Evolutionary conservation across 306 rosid species (phyloP).

Genomic region (Inga oerstediana): DNA sequence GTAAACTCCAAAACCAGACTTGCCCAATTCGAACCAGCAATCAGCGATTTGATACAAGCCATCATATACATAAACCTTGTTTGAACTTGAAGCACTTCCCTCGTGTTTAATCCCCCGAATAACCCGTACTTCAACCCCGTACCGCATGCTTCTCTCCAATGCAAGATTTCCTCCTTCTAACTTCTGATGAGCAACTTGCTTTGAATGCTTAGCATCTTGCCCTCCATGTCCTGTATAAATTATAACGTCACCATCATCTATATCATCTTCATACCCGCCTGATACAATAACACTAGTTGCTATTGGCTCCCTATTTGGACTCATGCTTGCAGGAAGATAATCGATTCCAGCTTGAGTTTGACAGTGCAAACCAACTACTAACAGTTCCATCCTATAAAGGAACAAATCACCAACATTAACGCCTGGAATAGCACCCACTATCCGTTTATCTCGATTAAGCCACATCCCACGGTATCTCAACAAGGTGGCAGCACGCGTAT

Average conservation of each 20-base stretch:
- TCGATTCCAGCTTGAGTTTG: conserved; percentile 95
- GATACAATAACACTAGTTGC: conserved; percentile 93
- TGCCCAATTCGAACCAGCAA: conserved; percentile 90
- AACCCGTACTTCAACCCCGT: conserved; percentile 87
- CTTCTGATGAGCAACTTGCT: conserved; percentile 76
- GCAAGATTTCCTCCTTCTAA: conserved; percentile 90
- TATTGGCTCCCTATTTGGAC: conserved; percentile 83
- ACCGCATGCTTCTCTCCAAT: conserved; percentile 88
- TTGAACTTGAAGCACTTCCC: conserved; percentile 50
- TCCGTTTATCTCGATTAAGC: conserved; percentile 84
- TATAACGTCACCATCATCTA: conserved; percentile 77
- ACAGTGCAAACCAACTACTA: conserved; percentile 82
- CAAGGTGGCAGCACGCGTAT: conserved; percentile 60
- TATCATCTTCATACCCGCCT: conserved; percentile 94
- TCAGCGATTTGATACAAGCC: conserved; percentile 75
- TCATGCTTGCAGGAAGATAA: conserved; percentile 74
- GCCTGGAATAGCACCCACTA: conserved; percentile 91
- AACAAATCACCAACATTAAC: conserved; percentile 76
- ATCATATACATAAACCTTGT: conserved; percentile 89
- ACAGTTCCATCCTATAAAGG: conserved; percentile 79
- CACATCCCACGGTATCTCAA: conserved; percentile 71
- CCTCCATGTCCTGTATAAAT: conserved; percentile 95
- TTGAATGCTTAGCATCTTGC: conserved; percentile 64
- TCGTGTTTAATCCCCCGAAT: conserved; percentile 71
- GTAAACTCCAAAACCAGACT: conserved; percentile 95